Percentiles rank a stretch among this genome's conserved stretches.
phyloP scores from a whole-genome alignment of 805 yeast species.

The Blastobotrys parvus region DNA sequence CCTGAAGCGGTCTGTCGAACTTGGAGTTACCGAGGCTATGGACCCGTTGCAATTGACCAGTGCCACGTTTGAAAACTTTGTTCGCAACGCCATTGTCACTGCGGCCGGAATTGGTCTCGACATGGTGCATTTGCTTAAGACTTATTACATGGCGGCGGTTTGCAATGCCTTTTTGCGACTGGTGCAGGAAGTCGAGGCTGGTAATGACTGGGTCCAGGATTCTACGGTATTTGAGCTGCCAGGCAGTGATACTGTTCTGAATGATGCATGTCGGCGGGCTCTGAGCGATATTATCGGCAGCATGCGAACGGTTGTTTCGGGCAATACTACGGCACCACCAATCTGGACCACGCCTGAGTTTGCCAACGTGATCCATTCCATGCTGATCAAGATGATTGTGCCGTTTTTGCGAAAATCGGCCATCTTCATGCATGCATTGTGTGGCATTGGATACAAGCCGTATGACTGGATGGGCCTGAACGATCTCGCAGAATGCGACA shows the following conservation, averaged over 20 bases:
- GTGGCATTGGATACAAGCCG: conserved; percentile 38
- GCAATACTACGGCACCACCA: conserved; percentile 5
- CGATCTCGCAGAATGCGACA: conserved; percentile 43
- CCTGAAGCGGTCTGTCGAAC: background rate
- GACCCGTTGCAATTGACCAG: conserved; percentile 1
- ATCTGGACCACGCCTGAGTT: conserved; percentile 18
- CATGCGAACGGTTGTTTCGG: conserved; percentile 8
- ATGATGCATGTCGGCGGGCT: conserved; percentile 8
- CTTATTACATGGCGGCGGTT: conserved; percentile 5
- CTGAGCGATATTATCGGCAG: conserved; percentile 8
- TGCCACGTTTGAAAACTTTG: conserved; percentile 9
- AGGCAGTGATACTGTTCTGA: conserved; percentile 5
- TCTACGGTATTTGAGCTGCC: conserved; percentile 28
- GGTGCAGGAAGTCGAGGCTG: conserved; percentile 5
- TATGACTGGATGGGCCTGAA: conserved; percentile 22
- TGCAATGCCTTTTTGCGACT: conserved; percentile 5
- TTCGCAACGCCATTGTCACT: conserved; percentile 4
- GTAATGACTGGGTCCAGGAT: conserved; percentile 11
- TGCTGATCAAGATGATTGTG: conserved; percentile 47
- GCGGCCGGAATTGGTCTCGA: conserved; percentile 8
- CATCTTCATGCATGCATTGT: conserved; percentile 44
- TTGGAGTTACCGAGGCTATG: background rate
- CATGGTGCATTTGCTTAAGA: conserved; percentile 4
- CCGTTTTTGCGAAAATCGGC: conserved; percentile 61
- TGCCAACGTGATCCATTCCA: conserved; percentile 35